Evolutionary conservation across 345 rosid species (phyloP).

Genomic region (Turnera subulata): DNA sequence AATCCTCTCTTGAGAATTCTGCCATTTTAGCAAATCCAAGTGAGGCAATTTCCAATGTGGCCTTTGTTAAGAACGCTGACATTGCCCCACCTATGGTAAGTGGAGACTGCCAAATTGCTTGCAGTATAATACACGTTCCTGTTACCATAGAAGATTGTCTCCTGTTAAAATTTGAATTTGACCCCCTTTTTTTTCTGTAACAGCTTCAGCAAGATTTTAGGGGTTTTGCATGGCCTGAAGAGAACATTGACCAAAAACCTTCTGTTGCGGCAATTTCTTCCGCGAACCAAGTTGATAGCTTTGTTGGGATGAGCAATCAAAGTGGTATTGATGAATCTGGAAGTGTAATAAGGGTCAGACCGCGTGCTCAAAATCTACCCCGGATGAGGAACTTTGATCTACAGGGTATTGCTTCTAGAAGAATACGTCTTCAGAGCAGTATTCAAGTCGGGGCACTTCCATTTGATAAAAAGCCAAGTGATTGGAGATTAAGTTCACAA

Average conservation of each 20-base stretch:
- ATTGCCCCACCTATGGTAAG: constrained; percentile 23
- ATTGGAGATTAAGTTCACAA: constrained; percentile 7
- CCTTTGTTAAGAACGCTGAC: constrained; percentile 11
- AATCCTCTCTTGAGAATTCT: constrained; percentile 10
- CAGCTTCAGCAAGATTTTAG: constrained; percentile 21
- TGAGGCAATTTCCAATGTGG: constrained; percentile 4
- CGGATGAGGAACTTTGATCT: neutral
- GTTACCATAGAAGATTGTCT: neutral
- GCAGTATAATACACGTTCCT: neutral
- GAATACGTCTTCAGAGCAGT: constrained; percentile 45
- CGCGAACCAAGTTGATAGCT: constrained; percentile 12
- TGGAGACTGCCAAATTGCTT: constrained; percentile 6
- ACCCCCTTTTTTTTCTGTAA: neutral
- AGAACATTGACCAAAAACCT: constrained; percentile 1
- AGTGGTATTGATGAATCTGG: constrained; percentile 24
- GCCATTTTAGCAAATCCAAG: constrained; percentile 14
- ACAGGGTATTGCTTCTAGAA: constrained; percentile 60
- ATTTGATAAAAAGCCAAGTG: neutral
- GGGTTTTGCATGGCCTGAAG: constrained; percentile 4
- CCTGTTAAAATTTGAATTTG: neutral
- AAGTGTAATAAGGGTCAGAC: constrained; percentile 44
- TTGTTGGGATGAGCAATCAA: constrained; percentile 2
- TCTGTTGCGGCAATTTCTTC: constrained; percentile 16
- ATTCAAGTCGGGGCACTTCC: constrained; percentile 15
- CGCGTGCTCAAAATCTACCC: constrained; percentile 32